Percentiles rank a stretch among this genome's conserved stretches.
These are phyloP conservation scores for Vanderwaltozyma polyspora DNA, from an alignment of 805 yeast genomes.

Conservation along the genomic window DNA sequence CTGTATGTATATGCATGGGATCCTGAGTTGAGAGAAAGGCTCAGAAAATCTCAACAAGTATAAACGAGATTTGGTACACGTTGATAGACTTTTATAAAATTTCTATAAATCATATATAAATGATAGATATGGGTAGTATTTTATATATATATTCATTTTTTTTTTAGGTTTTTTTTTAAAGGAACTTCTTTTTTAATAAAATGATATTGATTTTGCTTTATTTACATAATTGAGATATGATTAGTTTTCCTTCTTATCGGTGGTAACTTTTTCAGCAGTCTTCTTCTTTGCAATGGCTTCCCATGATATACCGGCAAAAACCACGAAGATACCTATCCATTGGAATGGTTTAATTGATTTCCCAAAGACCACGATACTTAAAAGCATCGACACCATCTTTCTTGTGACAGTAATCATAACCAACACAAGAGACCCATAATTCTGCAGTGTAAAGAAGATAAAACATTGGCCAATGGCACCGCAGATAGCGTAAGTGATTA, in stretches of 20 bases:
- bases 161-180: too few relatives aligned
- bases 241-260: too few relatives aligned
- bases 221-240: too few relatives aligned
- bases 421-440: constrained; percentile 72
- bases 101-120: too few relatives aligned
- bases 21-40: constrained; percentile 27
- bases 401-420: constrained; percentile 94
- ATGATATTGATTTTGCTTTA: too few relatives aligned
- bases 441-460: constrained; percentile 72
- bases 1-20: constrained; percentile 35
- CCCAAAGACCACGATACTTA: constrained; percentile 81
- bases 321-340: constrained; percentile 70
- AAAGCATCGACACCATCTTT: constrained; percentile 89
- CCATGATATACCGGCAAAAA: constrained; percentile 73
- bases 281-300: constrained; percentile 66
- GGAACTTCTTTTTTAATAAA: too few relatives aligned
- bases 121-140: too few relatives aligned
- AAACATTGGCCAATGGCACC: constrained; percentile 95
- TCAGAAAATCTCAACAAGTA: constrained; percentile 11
- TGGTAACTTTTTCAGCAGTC: background rate
- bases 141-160: too few relatives aligned
- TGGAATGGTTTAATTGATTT: constrained; percentile 54
- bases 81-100: too few relatives aligned
- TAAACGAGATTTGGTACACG: too few relatives aligned
- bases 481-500: constrained; percentile 55